Percentiles rank a stretch among this genome's conserved stretches.
Conservation (phyloP, 2,329 filamentous ascomycete genomes). For the Rosellinia necatrix region DNA sequence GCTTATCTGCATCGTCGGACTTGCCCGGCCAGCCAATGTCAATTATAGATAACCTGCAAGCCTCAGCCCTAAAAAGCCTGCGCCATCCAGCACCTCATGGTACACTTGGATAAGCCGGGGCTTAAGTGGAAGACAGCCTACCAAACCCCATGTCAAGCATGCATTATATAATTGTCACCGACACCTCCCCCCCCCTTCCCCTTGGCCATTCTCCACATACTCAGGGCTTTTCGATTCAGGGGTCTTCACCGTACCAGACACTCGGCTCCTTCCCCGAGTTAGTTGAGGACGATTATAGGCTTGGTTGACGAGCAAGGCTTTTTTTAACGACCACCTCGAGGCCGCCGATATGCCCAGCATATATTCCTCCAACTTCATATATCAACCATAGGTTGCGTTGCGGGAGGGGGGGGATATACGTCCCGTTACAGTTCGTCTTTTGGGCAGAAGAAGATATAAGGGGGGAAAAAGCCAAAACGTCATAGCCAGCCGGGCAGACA, state of each 20-base stretch:
- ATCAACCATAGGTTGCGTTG: too few species aligned
- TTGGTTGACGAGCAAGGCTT: background rate
- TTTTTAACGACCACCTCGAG: background rate
- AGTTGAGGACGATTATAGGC: slow-evolving; percentile 19
- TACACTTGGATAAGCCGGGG: too few species aligned
- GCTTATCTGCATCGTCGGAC: too few species aligned
- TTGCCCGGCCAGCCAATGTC: slow-evolving; percentile 2
- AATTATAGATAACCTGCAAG: slow-evolving; percentile 16
- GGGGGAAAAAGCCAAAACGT: too few species aligned
- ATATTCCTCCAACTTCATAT: too few species aligned
- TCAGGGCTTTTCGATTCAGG: slow-evolving; percentile 2
- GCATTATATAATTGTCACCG: slow-evolving; percentile 13
- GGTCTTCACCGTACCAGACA: background rate
- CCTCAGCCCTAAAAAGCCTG: slow-evolving; percentile 8
- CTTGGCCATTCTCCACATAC: too few species aligned
- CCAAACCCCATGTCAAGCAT: background rate
- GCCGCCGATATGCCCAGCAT: background rate
- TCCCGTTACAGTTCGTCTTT: too few species aligned
- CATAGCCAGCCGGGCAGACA: too few species aligned
- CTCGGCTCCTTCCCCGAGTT: background rate
- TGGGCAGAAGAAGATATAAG: too few species aligned
- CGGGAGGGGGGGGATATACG: too few species aligned
- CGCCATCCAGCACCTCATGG: background rate
- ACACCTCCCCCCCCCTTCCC: too few species aligned
- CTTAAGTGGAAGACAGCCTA: background rate